Conservation (phyloP, 805 yeast genomes). For the Starmerella cellae region DNA sequence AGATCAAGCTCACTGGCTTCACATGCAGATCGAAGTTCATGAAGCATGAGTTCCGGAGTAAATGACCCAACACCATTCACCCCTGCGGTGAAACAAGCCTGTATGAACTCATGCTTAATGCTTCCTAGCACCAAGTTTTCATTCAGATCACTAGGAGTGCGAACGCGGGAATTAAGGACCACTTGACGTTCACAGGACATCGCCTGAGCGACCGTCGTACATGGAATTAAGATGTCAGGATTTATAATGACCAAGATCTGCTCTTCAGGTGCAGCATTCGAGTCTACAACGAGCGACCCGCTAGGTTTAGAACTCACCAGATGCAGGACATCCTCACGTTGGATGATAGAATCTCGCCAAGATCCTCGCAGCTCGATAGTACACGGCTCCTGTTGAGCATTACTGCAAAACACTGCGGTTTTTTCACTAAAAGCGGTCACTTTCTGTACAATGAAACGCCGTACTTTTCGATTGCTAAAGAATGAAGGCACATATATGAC, state of each 20-base stretch:
- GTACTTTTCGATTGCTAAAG: slow-evolving; percentile 9
- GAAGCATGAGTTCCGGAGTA: slow-evolving; percentile 10
- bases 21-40: slow-evolving; percentile 24
- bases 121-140: slow-evolving; percentile 67
- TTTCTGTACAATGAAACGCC: slow-evolving; percentile 9
- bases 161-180: slow-evolving; percentile 43
- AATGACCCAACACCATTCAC: background rate
- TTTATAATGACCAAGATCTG: slow-evolving; percentile 60
- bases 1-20: slow-evolving; percentile 29
- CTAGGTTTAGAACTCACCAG: slow-evolving; percentile 15
- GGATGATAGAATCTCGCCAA: slow-evolving; percentile 22
- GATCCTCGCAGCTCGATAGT: slow-evolving; percentile 8
- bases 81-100: slow-evolving; percentile 31
- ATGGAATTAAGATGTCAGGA: slow-evolving; percentile 72
- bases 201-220: slow-evolving; percentile 70
- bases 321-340: slow-evolving; percentile 25
- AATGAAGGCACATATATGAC: slow-evolving; percentile 5
- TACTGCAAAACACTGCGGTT: slow-evolving; percentile 1
- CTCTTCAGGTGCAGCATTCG: slow-evolving; percentile 38
- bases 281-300: background rate
- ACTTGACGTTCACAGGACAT: slow-evolving; percentile 61
- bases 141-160: slow-evolving; percentile 39
- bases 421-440: background rate
- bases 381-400: background rate
- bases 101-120: slow-evolving; percentile 67